These are phyloP conservation scores for Aciculosporium take DNA, from an alignment of 2,329 filamentous ascomycete genomes.

Conservation along the genomic window DNA sequence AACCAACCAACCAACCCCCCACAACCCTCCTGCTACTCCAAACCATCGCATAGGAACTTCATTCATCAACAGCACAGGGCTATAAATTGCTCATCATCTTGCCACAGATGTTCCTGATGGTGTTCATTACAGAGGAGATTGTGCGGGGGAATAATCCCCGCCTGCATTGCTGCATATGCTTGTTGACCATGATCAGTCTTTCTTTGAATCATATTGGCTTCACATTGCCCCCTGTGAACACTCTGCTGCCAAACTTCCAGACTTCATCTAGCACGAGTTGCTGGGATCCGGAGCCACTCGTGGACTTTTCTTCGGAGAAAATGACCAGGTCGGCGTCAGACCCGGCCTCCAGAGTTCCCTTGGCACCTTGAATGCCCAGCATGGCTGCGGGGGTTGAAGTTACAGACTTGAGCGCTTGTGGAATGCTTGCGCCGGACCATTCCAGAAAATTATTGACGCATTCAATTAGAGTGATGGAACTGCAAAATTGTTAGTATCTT, in stretches of 20 bases:
- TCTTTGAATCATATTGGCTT: background rate
- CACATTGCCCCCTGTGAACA: conserved; percentile 18
- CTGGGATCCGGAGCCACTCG: conserved; percentile 25
- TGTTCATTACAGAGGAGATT: background rate
- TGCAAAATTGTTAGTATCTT: conserved; percentile 16
- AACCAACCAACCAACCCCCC: too few species aligned
- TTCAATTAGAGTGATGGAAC: conserved; percentile 60
- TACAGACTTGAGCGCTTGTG: conserved; percentile 56
- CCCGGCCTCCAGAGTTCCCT: conserved; percentile 50
- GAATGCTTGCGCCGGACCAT: conserved; percentile 56
- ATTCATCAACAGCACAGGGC: background rate
- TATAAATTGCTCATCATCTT: background rate
- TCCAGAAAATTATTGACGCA: conserved; percentile 70
- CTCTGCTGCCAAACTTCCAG: conserved; percentile 59
- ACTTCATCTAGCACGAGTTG: conserved; percentile 57
- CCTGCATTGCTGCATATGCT: background rate
- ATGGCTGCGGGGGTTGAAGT: conserved; percentile 66
- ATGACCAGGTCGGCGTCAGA: conserved; percentile 58
- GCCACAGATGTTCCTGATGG: background rate
- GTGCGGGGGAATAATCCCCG: background rate
- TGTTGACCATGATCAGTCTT: background rate
- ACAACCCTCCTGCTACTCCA: too few species aligned
- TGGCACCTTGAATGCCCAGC: conserved; percentile 51
- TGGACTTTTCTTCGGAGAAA: conserved; percentile 35
- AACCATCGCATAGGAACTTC: too few species aligned